Conservation (phyloP, 164 flowering plant genomes). For the Dillenia turbinata region DNA sequence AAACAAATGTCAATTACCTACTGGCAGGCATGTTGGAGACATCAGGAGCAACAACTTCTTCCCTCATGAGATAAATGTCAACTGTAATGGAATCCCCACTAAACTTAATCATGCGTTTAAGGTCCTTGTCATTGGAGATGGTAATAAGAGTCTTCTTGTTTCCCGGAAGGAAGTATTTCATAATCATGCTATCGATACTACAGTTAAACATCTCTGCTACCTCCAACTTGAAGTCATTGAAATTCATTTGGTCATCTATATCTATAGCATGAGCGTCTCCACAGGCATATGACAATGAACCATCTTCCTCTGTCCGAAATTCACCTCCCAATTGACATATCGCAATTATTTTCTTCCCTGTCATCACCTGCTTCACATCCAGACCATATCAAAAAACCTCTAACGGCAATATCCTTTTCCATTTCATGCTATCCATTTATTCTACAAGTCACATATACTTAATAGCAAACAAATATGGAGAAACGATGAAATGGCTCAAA, state of each 20-base stretch:
- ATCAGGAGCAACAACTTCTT: constrained; percentile 35
- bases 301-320: constrained; percentile 39
- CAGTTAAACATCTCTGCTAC: constrained; percentile 50
- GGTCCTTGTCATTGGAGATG: constrained; percentile 59
- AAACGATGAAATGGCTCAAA: too few species aligned
- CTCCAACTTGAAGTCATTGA: constrained; percentile 41
- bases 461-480: too few species aligned
- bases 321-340: constrained; percentile 70
- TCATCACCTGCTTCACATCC: constrained; percentile 25
- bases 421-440: too few species aligned
- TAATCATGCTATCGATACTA: constrained; percentile 20
- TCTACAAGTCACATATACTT: too few species aligned
- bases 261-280: constrained; percentile 72
- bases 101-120: constrained; percentile 54
- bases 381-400: background rate
- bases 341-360: constrained; percentile 42
- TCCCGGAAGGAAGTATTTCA: constrained; percentile 63
- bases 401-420: too few species aligned
- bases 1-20: constrained; percentile 36
- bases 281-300: constrained; percentile 42
- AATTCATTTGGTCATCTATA: constrained; percentile 34
- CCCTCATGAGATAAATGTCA: constrained; percentile 49
- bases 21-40: constrained; percentile 52
- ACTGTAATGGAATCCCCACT: constrained; percentile 35
- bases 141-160: constrained; percentile 56